Percentiles rank a stretch among this genome's conserved stretches.
Conservation (phyloP, 164 flowering plant genomes). For the Umbellularia californica region DNA sequence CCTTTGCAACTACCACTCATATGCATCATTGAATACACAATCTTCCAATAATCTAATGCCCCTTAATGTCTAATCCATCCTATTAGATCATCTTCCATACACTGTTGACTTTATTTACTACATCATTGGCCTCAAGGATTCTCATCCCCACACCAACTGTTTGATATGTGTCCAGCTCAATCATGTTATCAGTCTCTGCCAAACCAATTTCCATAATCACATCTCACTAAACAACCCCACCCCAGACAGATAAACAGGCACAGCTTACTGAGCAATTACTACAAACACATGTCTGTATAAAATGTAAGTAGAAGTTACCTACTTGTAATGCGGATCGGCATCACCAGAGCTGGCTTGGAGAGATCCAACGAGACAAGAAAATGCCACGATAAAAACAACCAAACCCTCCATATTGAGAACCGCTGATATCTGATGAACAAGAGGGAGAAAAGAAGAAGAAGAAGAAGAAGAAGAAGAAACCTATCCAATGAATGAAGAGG, state of each 20-base stretch:
- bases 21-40: not conserved
- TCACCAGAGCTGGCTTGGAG: constrained; percentile 13
- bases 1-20: not conserved
- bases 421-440: not conserved
- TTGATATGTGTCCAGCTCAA: not conserved
- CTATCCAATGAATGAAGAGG: too few relatives aligned
- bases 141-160: not conserved
- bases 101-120: too few relatives aligned
- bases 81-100: too few relatives aligned
- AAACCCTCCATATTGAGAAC: not conserved
- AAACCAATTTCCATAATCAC: too few relatives aligned
- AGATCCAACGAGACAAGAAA: constrained; percentile 6
- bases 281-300: too few relatives aligned
- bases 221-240: too few relatives aligned
- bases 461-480: too few relatives aligned
- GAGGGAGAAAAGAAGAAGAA: too few relatives aligned
- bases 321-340: constrained; percentile 15
- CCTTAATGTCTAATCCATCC: too few relatives aligned
- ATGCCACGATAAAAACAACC: constrained; percentile 7
- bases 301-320: not conserved
- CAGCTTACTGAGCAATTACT: too few relatives aligned
- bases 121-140: not conserved
- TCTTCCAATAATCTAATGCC: not conserved
- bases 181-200: too few relatives aligned
- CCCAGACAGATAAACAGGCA: too few relatives aligned